These are phyloP conservation scores for Haberlea rhodopensis DNA, from an alignment of 257 asterid genomes.

Conservation along the genomic window DNA sequence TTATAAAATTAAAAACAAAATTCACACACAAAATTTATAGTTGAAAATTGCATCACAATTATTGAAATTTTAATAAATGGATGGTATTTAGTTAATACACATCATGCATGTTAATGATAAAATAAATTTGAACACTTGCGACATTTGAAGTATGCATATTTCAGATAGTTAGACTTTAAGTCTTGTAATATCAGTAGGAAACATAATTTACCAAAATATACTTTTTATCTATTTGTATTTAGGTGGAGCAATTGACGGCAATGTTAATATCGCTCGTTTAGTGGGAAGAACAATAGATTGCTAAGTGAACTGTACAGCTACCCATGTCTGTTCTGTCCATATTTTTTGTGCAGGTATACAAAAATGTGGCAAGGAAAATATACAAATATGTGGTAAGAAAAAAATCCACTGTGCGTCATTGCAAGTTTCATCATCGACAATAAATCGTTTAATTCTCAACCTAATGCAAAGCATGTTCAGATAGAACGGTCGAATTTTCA, in stretches of 20 bases:
- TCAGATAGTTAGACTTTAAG: too few relatives aligned
- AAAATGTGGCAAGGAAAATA: too few relatives aligned
- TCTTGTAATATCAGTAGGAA: not conserved
- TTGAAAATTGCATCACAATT: not conserved
- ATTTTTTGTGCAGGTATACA: not conserved
- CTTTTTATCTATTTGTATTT: too few relatives aligned
- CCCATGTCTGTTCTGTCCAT: not conserved
- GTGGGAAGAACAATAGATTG: not conserved
- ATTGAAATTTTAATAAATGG: not conserved
- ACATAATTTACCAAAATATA: too few relatives aligned
- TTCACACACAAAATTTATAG: not conserved
- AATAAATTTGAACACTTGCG: not conserved
- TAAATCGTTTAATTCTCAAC: not conserved
- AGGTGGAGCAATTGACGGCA: too few relatives aligned
- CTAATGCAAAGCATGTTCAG: not conserved
- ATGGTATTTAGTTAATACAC: not conserved
- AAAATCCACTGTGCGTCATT: not conserved
- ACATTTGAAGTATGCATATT: too few relatives aligned
- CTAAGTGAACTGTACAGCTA: not conserved
- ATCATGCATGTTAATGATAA: not conserved
- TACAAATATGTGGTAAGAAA: not conserved
- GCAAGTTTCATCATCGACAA: not conserved
- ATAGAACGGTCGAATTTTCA: slow-evolving; percentile 20
- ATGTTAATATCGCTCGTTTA: too few relatives aligned
- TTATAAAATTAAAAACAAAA: too few relatives aligned